Base-by-base conservation (phyloP, 371 early-diverging fungal genomes). In the Funneliformis caledonium region DNA sequence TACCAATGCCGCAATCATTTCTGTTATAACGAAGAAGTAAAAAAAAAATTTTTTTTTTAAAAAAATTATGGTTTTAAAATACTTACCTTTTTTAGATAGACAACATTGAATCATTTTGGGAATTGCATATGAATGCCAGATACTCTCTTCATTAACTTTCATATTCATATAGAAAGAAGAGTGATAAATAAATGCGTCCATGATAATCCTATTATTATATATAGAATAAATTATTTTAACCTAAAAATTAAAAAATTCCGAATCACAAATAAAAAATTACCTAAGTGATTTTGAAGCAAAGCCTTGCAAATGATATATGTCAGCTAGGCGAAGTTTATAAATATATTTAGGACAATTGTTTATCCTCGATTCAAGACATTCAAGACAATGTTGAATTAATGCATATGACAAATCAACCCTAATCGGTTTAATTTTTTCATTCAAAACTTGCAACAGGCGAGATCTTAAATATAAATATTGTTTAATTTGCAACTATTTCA, bases 61-160 rank as follows among this genome's bases (percentile, higher is more conserved):
- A 72, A 26, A 14, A 69, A 56, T 2, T 11, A 19, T 19, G 37
- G 26, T 9, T 31, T 47, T 31, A 11, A 47, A 26, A 31, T 12
- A 52, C 11, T 22, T 72, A 72, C 72, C 72, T 72, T 50, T 72
- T 42, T 22, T 33, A 26, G 72, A 72, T 7, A 72, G 26, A 16
- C 50, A 72, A 52, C 72, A 72, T 22, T 22, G 10, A 50, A 72
- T 72, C 52, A 72, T 72, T 48, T 72, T 50, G n/a, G n/a, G 26
- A 42, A 72, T 50, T 31, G 56, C 26, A 52, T 33, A 31, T 9
- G 50, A 14, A 11, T 47, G 31, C 70, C 70, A 70, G 3, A 70
- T 19, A 6, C 19, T 45, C 33, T 72, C 72, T 0, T 72, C 50
- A 48, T 52, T 47, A 48, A 52, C 52, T 12, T 52, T 50, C 47